A percentile compares a stretch with the other conserved stretches of the same genome.
These are phyloP conservation scores for Lasiodiplodia sp. DNA, from an alignment of 2,329 filamentous ascomycete species.

Conservation along the genomic window DNA sequence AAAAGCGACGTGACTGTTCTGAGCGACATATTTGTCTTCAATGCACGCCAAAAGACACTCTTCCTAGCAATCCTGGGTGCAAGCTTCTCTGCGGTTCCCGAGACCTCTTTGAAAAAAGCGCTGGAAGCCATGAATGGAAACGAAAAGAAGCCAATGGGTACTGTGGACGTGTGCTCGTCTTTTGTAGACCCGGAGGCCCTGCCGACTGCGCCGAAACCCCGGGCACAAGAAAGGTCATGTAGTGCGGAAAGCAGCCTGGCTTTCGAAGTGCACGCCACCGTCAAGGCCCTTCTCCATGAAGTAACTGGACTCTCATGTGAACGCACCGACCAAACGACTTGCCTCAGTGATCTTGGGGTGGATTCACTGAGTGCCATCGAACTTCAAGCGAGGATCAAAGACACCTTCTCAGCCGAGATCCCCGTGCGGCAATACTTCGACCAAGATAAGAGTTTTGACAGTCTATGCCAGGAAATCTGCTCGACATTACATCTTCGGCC, in stretches of 20 bases:
- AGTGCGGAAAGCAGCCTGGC: not conserved
- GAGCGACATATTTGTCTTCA: not conserved
- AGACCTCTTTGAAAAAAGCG: conserved; percentile 4
- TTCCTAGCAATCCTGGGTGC: not conserved
- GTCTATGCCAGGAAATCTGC: not conserved
- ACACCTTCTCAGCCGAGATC: not conserved
- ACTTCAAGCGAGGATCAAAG: conserved; percentile 30
- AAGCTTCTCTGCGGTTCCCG: not conserved
- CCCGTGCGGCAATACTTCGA: not conserved
- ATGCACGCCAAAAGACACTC: not conserved
- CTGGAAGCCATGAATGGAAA: conserved; percentile 22
- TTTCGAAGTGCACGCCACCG: not conserved
- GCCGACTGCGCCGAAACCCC: not conserved
- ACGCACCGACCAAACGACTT: conserved; percentile 25
- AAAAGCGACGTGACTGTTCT: not conserved
- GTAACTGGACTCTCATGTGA: conserved; percentile 30
- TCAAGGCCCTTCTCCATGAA: conserved; percentile 4
- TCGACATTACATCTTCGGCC: not conserved
- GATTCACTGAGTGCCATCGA: conserved; percentile 35
- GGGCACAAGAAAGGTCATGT: not conserved
- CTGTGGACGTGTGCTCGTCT: too few relatives aligned
- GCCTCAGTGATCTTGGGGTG: conserved; percentile 34
- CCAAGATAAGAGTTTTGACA: not conserved
- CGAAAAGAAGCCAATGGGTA: too few relatives aligned
- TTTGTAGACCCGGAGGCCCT: too few relatives aligned